Conservation (phyloP, 345 rosid species). For the Bruguiera parviflora region DNA sequence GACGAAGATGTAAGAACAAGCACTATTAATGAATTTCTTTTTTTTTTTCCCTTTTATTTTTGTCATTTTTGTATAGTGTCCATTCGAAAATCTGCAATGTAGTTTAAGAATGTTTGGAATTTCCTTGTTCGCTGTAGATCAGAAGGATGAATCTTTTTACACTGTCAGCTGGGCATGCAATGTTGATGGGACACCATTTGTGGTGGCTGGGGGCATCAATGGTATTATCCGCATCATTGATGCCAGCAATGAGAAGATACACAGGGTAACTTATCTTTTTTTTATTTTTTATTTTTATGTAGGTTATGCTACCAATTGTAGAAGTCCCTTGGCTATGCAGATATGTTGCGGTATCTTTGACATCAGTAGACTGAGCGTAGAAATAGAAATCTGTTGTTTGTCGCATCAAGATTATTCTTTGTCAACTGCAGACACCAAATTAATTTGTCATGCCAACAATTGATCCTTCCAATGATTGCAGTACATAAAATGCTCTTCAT, state of each 20-base stretch:
- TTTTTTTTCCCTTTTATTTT: background rate
- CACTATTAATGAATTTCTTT: background rate
- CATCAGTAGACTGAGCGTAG: background rate
- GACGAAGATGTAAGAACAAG: slow-evolving; percentile 82
- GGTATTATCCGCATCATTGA: slow-evolving; percentile 88
- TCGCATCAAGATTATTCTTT: too few relatives aligned
- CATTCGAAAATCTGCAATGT: slow-evolving; percentile 13
- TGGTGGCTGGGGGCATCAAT: slow-evolving; percentile 85
- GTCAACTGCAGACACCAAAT: too few relatives aligned
- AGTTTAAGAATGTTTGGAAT: slow-evolving; percentile 27
- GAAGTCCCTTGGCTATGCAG: background rate
- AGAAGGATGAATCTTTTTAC: slow-evolving; percentile 98
- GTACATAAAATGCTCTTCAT: too few relatives aligned
- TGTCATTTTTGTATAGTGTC: background rate
- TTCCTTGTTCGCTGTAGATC: slow-evolving; percentile 56
- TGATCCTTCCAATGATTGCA: too few relatives aligned
- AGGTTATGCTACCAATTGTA: background rate
- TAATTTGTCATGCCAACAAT: too few relatives aligned
- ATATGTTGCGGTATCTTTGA: background rate
- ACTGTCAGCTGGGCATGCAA: slow-evolving; percentile 91
- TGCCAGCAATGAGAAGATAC: slow-evolving; percentile 68
- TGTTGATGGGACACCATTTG: slow-evolving; percentile 58
- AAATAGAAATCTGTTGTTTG: background rate
- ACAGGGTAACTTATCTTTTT: slow-evolving; percentile 52
- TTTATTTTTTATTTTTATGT: background rate